These are phyloP conservation scores for Chaetomium olivaceum DNA, from an alignment of 2,329 filamentous ascomycete genomes.

Conservation along the genomic window DNA sequence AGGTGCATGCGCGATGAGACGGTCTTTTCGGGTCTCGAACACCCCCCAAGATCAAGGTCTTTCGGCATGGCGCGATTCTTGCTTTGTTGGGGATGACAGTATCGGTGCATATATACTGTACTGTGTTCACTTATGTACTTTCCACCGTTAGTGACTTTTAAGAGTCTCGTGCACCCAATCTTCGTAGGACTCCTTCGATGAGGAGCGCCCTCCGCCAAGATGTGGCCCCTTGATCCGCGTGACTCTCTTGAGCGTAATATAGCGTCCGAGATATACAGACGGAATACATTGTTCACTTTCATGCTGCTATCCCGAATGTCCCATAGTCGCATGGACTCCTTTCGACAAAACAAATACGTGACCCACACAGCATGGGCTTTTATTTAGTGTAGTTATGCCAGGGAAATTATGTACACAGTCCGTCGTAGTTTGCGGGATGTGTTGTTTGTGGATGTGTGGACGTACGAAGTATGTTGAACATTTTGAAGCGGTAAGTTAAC, in stretches of 20 bases:
- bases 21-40: slow-evolving; percentile 23
- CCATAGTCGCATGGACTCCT: too few relatives aligned
- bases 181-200: too few relatives aligned
- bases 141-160: too few relatives aligned
- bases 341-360: too few relatives aligned
- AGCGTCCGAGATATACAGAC: not conserved
- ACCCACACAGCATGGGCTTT: too few relatives aligned
- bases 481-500: not conserved
- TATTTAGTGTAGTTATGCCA: too few relatives aligned
- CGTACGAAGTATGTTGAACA: not conserved
- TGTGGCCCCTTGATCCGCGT: not conserved
- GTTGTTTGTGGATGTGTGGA: not conserved
- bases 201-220: not conserved
- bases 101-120: too few relatives aligned
- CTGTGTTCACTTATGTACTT: too few relatives aligned
- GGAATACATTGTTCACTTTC: too few relatives aligned
- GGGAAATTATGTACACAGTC: not conserved
- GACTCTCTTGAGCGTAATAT: too few relatives aligned
- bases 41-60: slow-evolving; percentile 17
- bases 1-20: slow-evolving; percentile 17
- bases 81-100: not conserved
- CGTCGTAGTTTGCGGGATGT: not conserved
- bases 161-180: not conserved
- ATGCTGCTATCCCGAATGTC: too few relatives aligned
- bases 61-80: not conserved